These are phyloP conservation scores for Aristolochia fimbriata DNA, from an alignment of 164 flowering plant genomes.

Conservation along the genomic window DNA sequence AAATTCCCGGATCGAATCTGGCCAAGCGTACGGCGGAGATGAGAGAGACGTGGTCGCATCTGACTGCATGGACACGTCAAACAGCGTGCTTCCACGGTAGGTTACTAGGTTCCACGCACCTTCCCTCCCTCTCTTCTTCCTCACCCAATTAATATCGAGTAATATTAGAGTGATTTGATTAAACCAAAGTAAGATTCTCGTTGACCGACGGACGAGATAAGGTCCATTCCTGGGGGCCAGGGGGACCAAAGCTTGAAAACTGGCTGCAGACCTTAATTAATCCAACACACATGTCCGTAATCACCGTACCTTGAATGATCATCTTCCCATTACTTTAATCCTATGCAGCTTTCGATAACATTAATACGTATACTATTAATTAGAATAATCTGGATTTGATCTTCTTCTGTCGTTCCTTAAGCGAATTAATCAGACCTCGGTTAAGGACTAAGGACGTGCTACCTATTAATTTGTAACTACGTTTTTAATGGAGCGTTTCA, in stretches of 20 bases:
- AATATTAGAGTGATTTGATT: background rate
- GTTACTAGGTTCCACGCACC: background rate
- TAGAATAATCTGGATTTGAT: background rate
- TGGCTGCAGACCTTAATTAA: background rate
- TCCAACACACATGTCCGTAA: background rate
- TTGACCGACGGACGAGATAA: too few relatives aligned
- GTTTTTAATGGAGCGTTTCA: too few relatives aligned
- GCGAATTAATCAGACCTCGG: too few relatives aligned
- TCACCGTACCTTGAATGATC: background rate
- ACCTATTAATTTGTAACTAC: background rate
- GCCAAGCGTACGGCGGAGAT: background rate
- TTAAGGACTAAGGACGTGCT: too few relatives aligned
- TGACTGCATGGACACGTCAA: background rate
- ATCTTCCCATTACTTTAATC: background rate
- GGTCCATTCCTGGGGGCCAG: too few relatives aligned
- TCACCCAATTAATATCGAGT: too few relatives aligned
- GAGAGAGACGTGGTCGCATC: background rate
- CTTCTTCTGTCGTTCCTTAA: too few relatives aligned
- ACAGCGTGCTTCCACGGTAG: background rate
- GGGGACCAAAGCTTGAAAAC: background rate
- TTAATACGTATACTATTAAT: background rate
- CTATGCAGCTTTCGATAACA: background rate
- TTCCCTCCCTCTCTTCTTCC: background rate
- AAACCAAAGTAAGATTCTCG: background rate
- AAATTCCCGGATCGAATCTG: background rate